Evolutionary conservation across 208 protist species (phyloP).

Genomic region (Leishmania guyanensis): DNA sequence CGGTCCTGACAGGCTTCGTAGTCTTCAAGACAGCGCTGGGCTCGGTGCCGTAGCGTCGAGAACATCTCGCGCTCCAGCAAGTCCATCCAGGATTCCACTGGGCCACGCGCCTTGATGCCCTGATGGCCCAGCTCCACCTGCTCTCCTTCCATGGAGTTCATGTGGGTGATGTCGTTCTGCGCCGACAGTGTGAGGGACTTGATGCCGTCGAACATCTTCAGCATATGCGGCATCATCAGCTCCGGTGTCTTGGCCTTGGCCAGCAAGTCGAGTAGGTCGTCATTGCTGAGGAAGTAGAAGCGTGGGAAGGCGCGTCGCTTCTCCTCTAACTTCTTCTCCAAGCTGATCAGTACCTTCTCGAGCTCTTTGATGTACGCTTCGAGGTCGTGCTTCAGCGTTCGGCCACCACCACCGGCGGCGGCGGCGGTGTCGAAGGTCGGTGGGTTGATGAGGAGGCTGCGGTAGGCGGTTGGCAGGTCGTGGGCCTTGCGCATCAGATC

Average conservation of each 20-base stretch:
- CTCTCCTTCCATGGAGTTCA: slow-evolving; percentile 93
- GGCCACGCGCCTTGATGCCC: slow-evolving; percentile 94
- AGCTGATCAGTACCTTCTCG: slow-evolving; percentile 93
- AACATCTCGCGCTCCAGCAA: slow-evolving; percentile 96
- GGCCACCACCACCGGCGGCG: slow-evolving; percentile 22
- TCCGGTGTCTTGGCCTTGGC: slow-evolving; percentile 97
- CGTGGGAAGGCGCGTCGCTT: slow-evolving; percentile 96
- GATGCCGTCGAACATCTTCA: slow-evolving; percentile 98
- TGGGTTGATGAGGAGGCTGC: slow-evolving; percentile 86
- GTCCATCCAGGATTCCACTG: slow-evolving; percentile 96
- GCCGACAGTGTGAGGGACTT: slow-evolving; percentile 83
- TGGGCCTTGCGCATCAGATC: slow-evolving; percentile 95
- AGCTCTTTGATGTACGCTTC: slow-evolving; percentile 93
- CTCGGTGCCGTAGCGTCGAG: slow-evolving; percentile 83
- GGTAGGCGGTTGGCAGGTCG: slow-evolving; percentile 91
- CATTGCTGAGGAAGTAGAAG: slow-evolving; percentile 98
- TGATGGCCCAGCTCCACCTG: slow-evolving; percentile 91
- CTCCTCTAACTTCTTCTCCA: slow-evolving; percentile 96
- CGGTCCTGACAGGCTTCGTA: slow-evolving; percentile 82
- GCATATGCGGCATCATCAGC: slow-evolving; percentile 97
- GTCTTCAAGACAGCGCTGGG: slow-evolving; percentile 88
- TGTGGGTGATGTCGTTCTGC: slow-evolving; percentile 90
- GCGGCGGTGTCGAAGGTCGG: slow-evolving; percentile 72
- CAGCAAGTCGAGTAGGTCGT: slow-evolving; percentile 98
- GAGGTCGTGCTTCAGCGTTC: slow-evolving; percentile 84